phyloP scores from a whole-genome alignment of 2,329 filamentous ascomycete genomes.

The Colletotrichum noveboracense region DNA sequence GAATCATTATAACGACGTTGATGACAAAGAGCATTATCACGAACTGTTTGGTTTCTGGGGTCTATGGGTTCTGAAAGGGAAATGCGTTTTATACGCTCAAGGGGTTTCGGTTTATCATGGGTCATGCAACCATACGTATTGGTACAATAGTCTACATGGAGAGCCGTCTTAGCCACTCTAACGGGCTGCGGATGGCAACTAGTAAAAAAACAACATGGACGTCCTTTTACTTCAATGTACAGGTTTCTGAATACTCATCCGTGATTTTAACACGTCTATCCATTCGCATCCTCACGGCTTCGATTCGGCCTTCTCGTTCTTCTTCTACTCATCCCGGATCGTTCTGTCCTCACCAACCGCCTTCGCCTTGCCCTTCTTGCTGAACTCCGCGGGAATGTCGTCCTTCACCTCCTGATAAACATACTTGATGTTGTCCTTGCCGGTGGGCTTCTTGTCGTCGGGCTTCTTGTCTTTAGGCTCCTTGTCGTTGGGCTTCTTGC shows the following conservation, averaged over 20 bases:
- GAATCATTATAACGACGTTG: slow-evolving; percentile 5
- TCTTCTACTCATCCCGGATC: neutral
- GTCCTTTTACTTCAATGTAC: slow-evolving; percentile 13
- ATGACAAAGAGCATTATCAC: slow-evolving; percentile 10
- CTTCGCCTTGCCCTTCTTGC: neutral
- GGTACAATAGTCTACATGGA: slow-evolving; percentile 23
- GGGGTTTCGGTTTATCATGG: slow-evolving; percentile 6
- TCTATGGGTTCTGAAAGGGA: neutral
- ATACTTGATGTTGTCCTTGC: neutral
- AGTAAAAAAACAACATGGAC: neutral
- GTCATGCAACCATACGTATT: slow-evolving; percentile 18
- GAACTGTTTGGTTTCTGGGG: neutral
- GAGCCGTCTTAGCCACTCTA: neutral
- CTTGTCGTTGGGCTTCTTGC: neutral
- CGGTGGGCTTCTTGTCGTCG: neutral
- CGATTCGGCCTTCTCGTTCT: neutral
- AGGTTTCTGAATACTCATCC: neutral
- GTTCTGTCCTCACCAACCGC: neutral
- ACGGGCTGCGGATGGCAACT: neutral
- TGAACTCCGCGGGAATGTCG: neutral
- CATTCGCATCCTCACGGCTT: neutral
- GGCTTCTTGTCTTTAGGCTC: neutral
- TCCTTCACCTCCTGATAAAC: neutral
- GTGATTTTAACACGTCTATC: neutral
- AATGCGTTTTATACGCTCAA: neutral